phyloP scores from a whole-genome alignment of 352 stramenopile genomes.

The Phytophthora colocasiae region DNA sequence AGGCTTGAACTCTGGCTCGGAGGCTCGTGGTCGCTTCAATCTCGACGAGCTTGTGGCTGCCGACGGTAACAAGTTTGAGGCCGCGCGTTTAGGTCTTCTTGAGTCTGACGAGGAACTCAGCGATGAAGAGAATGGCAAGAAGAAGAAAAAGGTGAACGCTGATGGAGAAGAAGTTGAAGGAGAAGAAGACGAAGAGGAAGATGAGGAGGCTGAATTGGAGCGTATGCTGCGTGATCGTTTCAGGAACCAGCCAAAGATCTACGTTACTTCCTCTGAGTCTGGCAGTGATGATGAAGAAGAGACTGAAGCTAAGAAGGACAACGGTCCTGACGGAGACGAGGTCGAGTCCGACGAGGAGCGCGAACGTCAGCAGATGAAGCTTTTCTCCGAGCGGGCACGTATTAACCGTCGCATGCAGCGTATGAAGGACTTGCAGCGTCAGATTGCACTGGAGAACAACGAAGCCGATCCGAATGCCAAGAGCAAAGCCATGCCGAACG shows the following conservation, averaged over 20 bases:
- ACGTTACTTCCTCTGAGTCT: slow-evolving; percentile 88
- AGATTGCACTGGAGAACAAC: slow-evolving; percentile 58
- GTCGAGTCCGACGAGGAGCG: slow-evolving; percentile 81
- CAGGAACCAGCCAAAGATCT: slow-evolving; percentile 84
- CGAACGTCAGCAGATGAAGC: slow-evolving; percentile 86
- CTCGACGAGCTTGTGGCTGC: slow-evolving; percentile 83
- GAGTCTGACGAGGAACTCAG: slow-evolving; percentile 84
- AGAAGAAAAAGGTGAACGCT: slow-evolving; percentile 40
- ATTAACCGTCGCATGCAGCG: slow-evolving; percentile 89
- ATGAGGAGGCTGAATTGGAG: slow-evolving; percentile 88
- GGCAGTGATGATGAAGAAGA: slow-evolving; percentile 66
- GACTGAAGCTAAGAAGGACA: slow-evolving; percentile 28
- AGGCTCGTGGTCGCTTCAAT: slow-evolving; percentile 83
- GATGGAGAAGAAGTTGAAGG: slow-evolving; percentile 40
- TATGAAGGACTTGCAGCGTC: slow-evolving; percentile 82
- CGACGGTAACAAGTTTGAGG: slow-evolving; percentile 80
- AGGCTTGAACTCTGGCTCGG: slow-evolving; percentile 50
- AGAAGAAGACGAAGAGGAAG: slow-evolving; percentile 56
- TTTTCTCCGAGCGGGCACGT: slow-evolving; percentile 81
- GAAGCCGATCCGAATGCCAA: slow-evolving; percentile 35
- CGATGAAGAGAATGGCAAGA: slow-evolving; percentile 53
- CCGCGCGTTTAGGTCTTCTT: slow-evolving; percentile 76
- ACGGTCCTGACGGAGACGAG: slow-evolving; percentile 52
- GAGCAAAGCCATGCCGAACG: slow-evolving; percentile 48
- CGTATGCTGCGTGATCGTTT: slow-evolving; percentile 76